Percentiles rank a stretch among this genome's conserved stretches.
These are phyloP conservation scores for Hypseocharis bilobata DNA, from an alignment of 441 rosid species.

Conservation along the genomic window DNA sequence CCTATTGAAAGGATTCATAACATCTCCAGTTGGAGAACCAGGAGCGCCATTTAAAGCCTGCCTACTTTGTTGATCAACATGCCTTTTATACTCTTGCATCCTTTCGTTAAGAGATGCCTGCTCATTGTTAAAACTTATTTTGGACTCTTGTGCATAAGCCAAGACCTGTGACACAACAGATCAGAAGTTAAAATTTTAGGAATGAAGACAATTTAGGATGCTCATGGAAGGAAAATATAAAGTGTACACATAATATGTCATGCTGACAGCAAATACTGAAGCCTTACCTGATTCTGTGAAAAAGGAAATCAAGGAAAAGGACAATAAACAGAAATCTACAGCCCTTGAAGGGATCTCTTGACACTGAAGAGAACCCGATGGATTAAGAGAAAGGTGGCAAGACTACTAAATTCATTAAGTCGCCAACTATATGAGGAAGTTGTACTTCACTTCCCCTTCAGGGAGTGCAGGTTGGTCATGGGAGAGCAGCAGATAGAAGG, in stretches of 20 bases:
- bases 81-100: conserved; percentile 96
- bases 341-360: not conserved
- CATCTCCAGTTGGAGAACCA: conserved; percentile 94
- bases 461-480: not conserved
- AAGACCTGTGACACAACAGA: conserved; percentile 50
- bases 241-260: not conserved
- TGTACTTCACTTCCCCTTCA: not conserved
- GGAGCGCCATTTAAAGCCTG: conserved; percentile 71
- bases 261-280: not conserved
- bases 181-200: conserved; percentile 5
- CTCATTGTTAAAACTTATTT: conserved; percentile 92
- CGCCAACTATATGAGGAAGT: not conserved
- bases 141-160: conserved; percentile 87
- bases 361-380: not conserved
- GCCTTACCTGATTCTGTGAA: not conserved
- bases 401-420: not conserved
- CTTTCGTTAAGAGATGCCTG: conserved; percentile 86
- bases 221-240: not conserved
- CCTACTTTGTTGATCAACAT: conserved; percentile 88
- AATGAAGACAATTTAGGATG: not conserved
- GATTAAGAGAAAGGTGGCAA: not conserved
- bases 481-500: too few relatives aligned
- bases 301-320: not conserved
- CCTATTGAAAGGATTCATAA: conserved; percentile 88
- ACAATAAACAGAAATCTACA: not conserved